phyloP scores from a whole-genome alignment of 83 land plant genomes.

The Larix sibirica region DNA sequence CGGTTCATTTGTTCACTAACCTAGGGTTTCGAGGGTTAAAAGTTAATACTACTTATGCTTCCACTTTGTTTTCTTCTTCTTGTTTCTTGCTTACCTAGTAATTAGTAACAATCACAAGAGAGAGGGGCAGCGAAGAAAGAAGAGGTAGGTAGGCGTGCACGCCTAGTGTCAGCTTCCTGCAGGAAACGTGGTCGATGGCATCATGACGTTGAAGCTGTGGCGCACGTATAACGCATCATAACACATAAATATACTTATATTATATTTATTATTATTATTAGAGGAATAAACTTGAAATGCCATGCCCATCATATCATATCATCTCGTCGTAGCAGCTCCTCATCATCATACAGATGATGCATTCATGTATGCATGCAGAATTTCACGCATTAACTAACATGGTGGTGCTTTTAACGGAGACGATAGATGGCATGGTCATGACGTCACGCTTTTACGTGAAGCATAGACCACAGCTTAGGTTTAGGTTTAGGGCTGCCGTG shows the following conservation, averaged over 20 bases:
- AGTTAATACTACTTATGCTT: background rate
- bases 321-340: background rate
- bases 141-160: conserved; percentile 14
- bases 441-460: background rate
- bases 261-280: background rate
- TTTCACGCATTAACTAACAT: background rate
- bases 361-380: background rate
- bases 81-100: no score
- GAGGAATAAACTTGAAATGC: background rate
- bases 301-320: background rate
- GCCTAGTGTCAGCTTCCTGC: conserved; percentile 8
- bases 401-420: conserved; percentile 2
- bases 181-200: conserved; percentile 16
- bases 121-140: background rate
- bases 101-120: no score
- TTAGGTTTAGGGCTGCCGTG: no score
- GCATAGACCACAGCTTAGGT: no score
- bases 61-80: background rate
- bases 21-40: no score
- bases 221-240: conserved; percentile 16
- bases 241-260: background rate
- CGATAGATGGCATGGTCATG: background rate
- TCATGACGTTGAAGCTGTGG: conserved; percentile 8
- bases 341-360: background rate
- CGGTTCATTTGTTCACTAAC: no score